Base-by-base conservation (phyloP, 2,329 filamentous ascomycete genomes). In the Beauveria brongniartii region DNA sequence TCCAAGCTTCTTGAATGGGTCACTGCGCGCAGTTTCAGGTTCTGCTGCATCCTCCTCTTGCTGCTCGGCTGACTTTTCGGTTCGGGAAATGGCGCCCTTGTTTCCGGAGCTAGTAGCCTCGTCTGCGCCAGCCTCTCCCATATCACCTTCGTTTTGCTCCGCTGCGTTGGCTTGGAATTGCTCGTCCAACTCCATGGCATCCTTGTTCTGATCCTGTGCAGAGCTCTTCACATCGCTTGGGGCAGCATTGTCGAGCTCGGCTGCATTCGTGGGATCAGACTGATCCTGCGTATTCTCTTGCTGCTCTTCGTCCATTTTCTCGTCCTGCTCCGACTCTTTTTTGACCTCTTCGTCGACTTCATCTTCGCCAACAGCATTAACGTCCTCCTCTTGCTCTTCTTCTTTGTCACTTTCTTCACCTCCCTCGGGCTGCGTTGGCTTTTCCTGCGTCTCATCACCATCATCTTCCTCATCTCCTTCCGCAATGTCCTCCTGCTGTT, bases 1-100 rank as follows among this genome's bases (percentile, higher is more conserved):
- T 24, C 94, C 94, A 34, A 99, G 83, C 70, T 96, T 95, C 76
- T 94, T 94, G 80, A 97, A 96, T 1, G 92, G 90, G 66, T 94
- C 85, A 51, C 79, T 74, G 44, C 74, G 75, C 59, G 76, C 73
- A 12, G 74, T 71, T 30, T 73, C 70, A 8, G 74, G 74, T 58
- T 80, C 76, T 48, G 77, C 72, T 12, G 78, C 75, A 58, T 82
- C 78, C 44, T 74, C 71, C 30, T 76, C 70, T 52, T 74, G 67
- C 6, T 80, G 75, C n/a, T 76, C 72, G 41, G 76, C 71, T 5
- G 77, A 73, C 44, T 83, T 77, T 59, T 80, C 78, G 12, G 76
- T 73, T 44, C 75, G 74, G 2, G 82, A 80, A 20, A 78, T 73
- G 8, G 74, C 77, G 14, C 86, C 87, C 65, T 89, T 83, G 68